phyloP scores from a whole-genome alignment of 345 rosid species.

The Erysimum cheiranthoides region DNA sequence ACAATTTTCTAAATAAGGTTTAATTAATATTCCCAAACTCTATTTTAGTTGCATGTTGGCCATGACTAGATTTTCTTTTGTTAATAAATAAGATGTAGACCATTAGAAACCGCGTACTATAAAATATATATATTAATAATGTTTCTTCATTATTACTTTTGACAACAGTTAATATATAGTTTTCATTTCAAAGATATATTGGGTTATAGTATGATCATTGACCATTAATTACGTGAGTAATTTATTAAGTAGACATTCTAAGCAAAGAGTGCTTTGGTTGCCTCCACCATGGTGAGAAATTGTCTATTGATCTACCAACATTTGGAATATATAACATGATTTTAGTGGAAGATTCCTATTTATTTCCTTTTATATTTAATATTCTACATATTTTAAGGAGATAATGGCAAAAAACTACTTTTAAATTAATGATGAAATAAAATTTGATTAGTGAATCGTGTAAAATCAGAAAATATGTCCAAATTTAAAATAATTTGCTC shows the following conservation, averaged over 20 bases:
- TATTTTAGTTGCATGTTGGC: too few relatives aligned
- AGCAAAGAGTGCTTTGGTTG: slow-evolving; percentile 8
- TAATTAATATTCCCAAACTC: too few relatives aligned
- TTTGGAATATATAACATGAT: slow-evolving; percentile 11
- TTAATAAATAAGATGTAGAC: not conserved
- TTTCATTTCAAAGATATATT: too few relatives aligned
- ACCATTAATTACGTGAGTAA: slow-evolving; percentile 7
- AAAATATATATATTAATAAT: not conserved
- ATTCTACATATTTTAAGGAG: too few relatives aligned
- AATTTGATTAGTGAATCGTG: not conserved
- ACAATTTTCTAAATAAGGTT: too few relatives aligned
- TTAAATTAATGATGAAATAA: too few relatives aligned
- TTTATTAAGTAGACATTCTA: not conserved
- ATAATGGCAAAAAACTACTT: too few relatives aligned
- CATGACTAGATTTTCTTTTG: too few relatives aligned
- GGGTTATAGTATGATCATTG: not conserved
- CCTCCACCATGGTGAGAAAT: not conserved
- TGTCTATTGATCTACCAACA: slow-evolving; percentile 16
- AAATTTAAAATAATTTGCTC: not conserved
- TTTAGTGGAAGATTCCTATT: not conserved
- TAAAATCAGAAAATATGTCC: not conserved
- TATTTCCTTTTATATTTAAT: not conserved
- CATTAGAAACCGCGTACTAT: not conserved
- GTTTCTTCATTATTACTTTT: not conserved
- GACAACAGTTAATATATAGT: not conserved